A percentile compares a stretch with the other conserved stretches of the same genome.
phyloP scores from a whole-genome alignment of 1,284 basidiomycete genomes.

The Polyporus tsugae region DNA sequence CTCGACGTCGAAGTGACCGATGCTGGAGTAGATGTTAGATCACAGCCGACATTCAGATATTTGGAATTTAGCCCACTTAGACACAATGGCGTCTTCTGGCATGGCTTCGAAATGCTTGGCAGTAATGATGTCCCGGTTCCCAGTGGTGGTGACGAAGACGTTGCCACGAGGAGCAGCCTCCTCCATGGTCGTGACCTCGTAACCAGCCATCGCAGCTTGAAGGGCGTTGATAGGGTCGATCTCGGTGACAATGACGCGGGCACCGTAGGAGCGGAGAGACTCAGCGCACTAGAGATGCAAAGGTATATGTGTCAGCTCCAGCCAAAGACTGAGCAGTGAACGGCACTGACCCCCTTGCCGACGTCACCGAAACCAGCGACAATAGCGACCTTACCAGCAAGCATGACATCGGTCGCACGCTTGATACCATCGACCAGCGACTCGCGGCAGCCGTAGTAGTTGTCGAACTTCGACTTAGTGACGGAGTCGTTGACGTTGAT shows the following conservation, averaged over 20 bases:
- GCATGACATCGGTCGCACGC: slow-evolving; percentile 99
- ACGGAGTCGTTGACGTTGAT: slow-evolving; percentile 99
- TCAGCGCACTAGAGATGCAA: slow-evolving; percentile 85
- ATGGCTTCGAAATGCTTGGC: slow-evolving; percentile 93
- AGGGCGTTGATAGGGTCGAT: slow-evolving; percentile 99
- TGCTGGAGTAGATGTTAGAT: slow-evolving; percentile 56
- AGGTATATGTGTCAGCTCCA: not conserved
- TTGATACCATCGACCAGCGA: slow-evolving; percentile 99
- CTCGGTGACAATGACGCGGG: slow-evolving; percentile 96
- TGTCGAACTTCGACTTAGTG: slow-evolving; percentile 99
- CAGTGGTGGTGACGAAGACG: slow-evolving; percentile 98
- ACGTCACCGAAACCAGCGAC: slow-evolving; percentile 99
- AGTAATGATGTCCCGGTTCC: slow-evolving; percentile 98
- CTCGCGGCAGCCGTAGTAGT: slow-evolving; percentile 98
- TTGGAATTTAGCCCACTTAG: slow-evolving; percentile 73
- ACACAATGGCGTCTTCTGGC: slow-evolving; percentile 99
- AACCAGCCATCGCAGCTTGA: slow-evolving; percentile 99
- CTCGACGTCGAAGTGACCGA: slow-evolving; percentile 99
- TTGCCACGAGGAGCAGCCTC: slow-evolving; percentile 90
- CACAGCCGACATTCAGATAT: not conserved
- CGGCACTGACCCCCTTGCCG: slow-evolving; percentile 89
- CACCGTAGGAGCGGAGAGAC: slow-evolving; percentile 95
- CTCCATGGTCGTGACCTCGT: slow-evolving; percentile 99
- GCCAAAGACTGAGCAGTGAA: not conserved
- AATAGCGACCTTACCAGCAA: slow-evolving; percentile 98